Conservation (phyloP, 1,139 yeast species). For the Kodamaea sp. region DNA sequence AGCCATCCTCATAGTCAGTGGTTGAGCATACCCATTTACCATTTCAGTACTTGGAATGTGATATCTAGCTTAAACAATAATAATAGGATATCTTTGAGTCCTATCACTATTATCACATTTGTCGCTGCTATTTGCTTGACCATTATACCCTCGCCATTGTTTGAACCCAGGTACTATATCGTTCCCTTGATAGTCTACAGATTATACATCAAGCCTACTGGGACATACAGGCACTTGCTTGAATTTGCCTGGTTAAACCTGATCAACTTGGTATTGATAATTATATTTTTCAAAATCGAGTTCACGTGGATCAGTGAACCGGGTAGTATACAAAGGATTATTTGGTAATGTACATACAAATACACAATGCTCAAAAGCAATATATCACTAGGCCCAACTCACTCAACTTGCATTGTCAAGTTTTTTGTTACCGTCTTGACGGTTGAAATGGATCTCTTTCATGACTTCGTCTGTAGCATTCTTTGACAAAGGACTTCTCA, state of each 20-base stretch:
- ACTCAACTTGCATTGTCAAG: no score
- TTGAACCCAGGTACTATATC: constrained; percentile 92
- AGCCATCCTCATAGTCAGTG: constrained; percentile 41
- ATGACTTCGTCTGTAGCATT: constrained; percentile 9
- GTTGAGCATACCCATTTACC: constrained; percentile 67
- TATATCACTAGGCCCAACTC: no score
- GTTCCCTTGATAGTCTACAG: constrained; percentile 80
- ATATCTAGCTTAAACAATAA: constrained; percentile 25
- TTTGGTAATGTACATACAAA: no score
- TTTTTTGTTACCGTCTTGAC: constrained; percentile 6
- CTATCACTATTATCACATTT: constrained; percentile 46
- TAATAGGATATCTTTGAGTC: constrained; percentile 21
- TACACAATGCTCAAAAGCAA: no score
- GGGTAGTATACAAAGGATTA: constrained; percentile 67
- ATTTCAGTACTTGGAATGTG: constrained; percentile 59
- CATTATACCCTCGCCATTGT: constrained; percentile 82
- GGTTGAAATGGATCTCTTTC: constrained; percentile 5
- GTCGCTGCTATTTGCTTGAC: constrained; percentile 57
- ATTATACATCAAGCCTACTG: constrained; percentile 49
- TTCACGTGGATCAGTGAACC: constrained; percentile 71
- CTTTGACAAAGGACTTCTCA: constrained; percentile 9
- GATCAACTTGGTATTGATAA: constrained; percentile 54
- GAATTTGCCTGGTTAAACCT: constrained; percentile 65
- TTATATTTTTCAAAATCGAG: constrained; percentile 59
- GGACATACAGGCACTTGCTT: constrained; percentile 30